Evolutionary conservation across 108 stramenopile species (phyloP).

Genomic region (Fragilariopsis cylindrus): DNA sequence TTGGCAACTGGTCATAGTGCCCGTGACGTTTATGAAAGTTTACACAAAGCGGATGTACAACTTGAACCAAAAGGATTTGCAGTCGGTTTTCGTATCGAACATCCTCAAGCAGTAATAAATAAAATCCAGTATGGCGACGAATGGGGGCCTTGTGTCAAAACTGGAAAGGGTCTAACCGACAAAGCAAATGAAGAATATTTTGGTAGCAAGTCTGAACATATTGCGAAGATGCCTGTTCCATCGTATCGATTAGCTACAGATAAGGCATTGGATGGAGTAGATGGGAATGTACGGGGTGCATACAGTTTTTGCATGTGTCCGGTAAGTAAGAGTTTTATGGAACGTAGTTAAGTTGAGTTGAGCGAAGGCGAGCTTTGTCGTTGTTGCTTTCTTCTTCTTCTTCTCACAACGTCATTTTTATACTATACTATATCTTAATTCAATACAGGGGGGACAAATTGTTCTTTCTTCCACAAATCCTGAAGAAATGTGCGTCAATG

Average conservation of each 20-base stretch:
- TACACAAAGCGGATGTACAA: constrained; percentile 65
- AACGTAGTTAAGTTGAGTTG: background rate
- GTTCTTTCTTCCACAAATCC: constrained; percentile 88
- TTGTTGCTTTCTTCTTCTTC: background rate
- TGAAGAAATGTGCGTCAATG: constrained; percentile 91
- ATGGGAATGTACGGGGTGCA: constrained; percentile 47
- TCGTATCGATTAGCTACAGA: constrained; percentile 89
- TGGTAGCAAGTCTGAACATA: constrained; percentile 25
- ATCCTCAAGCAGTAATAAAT: constrained; percentile 89
- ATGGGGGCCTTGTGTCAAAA: constrained; percentile 70
- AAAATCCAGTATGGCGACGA: constrained; percentile 86
- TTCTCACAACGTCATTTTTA: background rate
- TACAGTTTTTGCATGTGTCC: constrained; percentile 69
- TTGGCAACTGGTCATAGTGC: constrained; percentile 94
- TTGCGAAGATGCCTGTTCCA: constrained; percentile 77
- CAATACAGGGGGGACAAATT: constrained; percentile 82
- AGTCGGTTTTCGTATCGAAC: constrained; percentile 93
- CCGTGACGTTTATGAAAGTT: constrained; percentile 85
- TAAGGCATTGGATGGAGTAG: constrained; percentile 69
- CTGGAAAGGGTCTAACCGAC: constrained; percentile 73
- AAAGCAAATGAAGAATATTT: constrained; percentile 61
- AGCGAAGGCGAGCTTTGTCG: background rate
- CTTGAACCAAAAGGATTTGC: constrained; percentile 95
- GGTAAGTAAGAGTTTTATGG: background rate
- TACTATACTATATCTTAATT: background rate